Evolutionary conservation across 768 basidiomycete genomes (phyloP).

Genomic region (Sporobolomyces phaffii): DNA sequence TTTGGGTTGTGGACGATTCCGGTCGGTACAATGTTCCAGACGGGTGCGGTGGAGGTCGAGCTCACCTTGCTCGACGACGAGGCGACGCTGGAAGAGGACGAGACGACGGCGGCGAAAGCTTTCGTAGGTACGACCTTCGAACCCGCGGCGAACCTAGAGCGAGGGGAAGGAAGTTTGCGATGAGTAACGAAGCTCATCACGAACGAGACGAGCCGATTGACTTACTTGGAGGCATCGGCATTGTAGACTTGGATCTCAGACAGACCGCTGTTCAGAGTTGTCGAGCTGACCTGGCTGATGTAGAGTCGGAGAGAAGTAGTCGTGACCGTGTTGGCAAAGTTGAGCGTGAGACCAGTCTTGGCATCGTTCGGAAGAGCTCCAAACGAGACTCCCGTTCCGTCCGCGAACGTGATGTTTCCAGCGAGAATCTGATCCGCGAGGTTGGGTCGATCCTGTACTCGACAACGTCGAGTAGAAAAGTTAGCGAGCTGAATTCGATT

Average conservation of each 20-base stretch:
- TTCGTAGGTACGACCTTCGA: neutral
- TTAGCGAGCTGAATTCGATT: too few species aligned
- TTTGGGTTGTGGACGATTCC: conserved; percentile 2
- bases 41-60: neutral
- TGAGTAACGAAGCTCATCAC: too few species aligned
- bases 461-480: too few species aligned
- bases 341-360: conserved; percentile 14
- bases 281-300: conserved; percentile 3
- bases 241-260: conserved; percentile 19
- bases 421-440: conserved; percentile 14
- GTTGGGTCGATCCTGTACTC: conserved; percentile 30
- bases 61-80: conserved; percentile 2
- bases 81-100: neutral
- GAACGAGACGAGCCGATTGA: too few species aligned
- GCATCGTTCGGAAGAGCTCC: conserved; percentile 14
- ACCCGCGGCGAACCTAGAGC: neutral
- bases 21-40: neutral
- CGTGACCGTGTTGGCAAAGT: conserved; percentile 14
- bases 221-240: conserved; percentile 12
- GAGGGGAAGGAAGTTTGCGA: neutral
- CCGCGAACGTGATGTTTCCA: conserved; percentile 25
- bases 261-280: conserved; percentile 20
- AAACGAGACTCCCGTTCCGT: conserved; percentile 16
- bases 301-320: conserved; percentile 10
- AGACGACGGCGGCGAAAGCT: neutral